Evolutionary conservation across 352 stramenopile genomes (phyloP), one percentile per base, ranked within the genome.

Genomic region (Phytopythium chamaehyphon): DNA sequence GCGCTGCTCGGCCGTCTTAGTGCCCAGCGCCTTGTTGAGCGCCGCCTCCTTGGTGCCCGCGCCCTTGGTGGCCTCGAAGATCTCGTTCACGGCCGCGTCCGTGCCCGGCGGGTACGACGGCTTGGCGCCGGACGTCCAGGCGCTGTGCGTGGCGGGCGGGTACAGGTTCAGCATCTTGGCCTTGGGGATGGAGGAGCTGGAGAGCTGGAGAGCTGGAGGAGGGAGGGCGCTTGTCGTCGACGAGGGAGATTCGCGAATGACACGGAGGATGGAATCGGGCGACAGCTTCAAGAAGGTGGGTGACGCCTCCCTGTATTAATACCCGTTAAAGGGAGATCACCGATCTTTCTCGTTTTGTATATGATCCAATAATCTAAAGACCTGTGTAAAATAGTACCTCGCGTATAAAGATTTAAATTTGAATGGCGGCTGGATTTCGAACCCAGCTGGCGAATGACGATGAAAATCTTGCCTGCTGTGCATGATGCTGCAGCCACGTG

Each of bases 81-180:
- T 89, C 39, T 86, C 67, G 58, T 90, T 66, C 50, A 61, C 67
- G 19, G 63, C 54, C 55, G 63, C 70, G 52, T 93, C 79, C 51
- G 86, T 76, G 40, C 73, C 63, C 9, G 66, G 54, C 18, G 66
- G 65, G 64, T 74, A 86, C 26, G 55, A 47, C 23, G 75, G 55
- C 48, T 57, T 26, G 23, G 60, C 36, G 65, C 79, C 79, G 7
- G 46, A 43, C 18, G 79, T 76, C 71, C 77, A 86, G 45, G 77
- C 55, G 50, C 66, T 77, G 71, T 93, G 74, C 38, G 76, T 72
- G 33, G 72, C 69, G 45, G 75, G 75, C 33, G 82, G 76, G 74
- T 93, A 93, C 51, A 93, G 73, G 73, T 87, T 88, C 46, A 89
- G 50, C 79, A 87, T 87, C 49, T 45, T 77, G 58, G 21, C 2